Conservation (phyloP, 345 rosid genomes). For the Euphorbia lathyris region DNA sequence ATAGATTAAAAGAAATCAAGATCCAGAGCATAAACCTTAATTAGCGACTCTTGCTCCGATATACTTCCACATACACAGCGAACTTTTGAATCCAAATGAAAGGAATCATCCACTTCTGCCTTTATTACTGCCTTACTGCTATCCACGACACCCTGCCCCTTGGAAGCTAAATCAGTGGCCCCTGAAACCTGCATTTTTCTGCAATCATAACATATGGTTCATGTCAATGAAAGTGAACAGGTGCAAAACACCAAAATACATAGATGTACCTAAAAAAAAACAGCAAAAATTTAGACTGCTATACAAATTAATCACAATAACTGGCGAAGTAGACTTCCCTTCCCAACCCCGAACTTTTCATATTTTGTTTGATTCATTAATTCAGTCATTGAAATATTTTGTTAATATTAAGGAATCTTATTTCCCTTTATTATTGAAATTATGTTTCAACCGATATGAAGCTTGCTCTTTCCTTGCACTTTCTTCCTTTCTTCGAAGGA, state of each 20-base stretch:
- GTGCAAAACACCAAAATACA: constrained; percentile 7
- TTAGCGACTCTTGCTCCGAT: constrained; percentile 65
- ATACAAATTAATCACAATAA: background rate
- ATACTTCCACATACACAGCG: constrained; percentile 91
- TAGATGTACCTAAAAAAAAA: background rate
- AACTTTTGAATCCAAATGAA: constrained; percentile 56
- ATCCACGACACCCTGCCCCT: constrained; percentile 63
- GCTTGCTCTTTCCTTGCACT: background rate
- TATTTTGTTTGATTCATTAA: no score
- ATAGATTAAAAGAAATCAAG: background rate
- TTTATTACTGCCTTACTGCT: constrained; percentile 58
- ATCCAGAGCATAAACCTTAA: constrained; percentile 46
- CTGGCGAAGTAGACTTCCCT: background rate
- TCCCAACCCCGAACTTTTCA: background rate
- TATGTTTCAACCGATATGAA: background rate
- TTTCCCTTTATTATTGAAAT: background rate
- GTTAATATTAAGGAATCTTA: background rate
- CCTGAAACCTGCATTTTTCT: constrained; percentile 95
- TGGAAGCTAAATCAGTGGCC: constrained; percentile 82
- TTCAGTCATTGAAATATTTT: background rate
- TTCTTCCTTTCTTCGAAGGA: no score
- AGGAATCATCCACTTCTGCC: constrained; percentile 59
- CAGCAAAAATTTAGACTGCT: background rate
- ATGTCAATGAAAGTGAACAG: constrained; percentile 16
- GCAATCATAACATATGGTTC: constrained; percentile 24